phyloP scores from a whole-genome alignment of 2,329 filamentous ascomycete species.

The Sphaerulina musiva region DNA sequence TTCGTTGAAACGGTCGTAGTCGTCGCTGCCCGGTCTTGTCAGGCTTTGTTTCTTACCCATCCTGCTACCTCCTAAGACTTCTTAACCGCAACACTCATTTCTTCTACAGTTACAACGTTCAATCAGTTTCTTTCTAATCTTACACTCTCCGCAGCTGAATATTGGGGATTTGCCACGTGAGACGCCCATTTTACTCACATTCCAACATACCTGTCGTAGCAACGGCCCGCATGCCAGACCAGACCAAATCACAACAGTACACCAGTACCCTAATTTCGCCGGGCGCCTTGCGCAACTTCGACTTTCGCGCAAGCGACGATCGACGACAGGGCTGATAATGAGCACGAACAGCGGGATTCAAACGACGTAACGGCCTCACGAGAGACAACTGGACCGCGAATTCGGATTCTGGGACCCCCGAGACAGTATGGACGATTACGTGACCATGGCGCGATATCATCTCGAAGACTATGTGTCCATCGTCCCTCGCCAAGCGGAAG shows the following conservation, averaged over 20 bases:
- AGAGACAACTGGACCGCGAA: not conserved
- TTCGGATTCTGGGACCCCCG: not conserved
- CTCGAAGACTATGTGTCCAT: not conserved
- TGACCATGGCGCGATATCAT: constrained; percentile 10
- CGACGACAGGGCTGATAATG: constrained; percentile 7
- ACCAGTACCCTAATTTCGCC: not conserved
- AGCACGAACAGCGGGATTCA: constrained; percentile 6
- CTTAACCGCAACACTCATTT: constrained; percentile 9
- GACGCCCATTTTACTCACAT: constrained; percentile 27
- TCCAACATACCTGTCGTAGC: constrained; percentile 34
- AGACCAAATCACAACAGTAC: constrained; percentile 28
- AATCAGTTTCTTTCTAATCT: constrained; percentile 1
- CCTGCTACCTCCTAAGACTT: constrained; percentile 5
- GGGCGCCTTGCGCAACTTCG: constrained; percentile 8
- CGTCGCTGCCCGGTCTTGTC: not conserved
- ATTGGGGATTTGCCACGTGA: constrained; percentile 6
- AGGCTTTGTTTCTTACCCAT: not conserved
- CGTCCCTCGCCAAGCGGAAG: constrained; percentile 1
- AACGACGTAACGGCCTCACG: constrained; percentile 8
- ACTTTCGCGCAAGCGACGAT: constrained; percentile 5
- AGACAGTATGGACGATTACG: constrained; percentile 2
- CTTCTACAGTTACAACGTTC: constrained; percentile 12
- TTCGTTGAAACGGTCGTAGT: not conserved
- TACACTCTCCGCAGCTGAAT: constrained; percentile 3
- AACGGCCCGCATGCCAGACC: constrained; percentile 30